Evolutionary conservation across 2,329 filamentous ascomycete species (phyloP).

Genomic region (Paramyrothecium sp.): DNA sequence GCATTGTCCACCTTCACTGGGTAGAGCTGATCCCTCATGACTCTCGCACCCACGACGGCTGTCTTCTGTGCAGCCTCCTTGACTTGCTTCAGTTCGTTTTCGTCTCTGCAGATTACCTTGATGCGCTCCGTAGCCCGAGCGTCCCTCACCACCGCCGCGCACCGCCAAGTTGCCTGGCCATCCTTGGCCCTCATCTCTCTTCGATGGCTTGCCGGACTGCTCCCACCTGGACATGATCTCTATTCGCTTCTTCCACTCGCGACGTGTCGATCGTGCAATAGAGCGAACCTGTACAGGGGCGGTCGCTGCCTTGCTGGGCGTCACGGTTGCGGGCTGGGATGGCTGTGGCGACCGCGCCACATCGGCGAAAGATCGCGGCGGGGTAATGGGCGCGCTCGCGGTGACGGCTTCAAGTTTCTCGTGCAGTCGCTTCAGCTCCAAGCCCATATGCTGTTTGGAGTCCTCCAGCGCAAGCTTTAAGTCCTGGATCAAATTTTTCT

Average conservation of each 20-base stretch:
- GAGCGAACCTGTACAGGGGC: neutral
- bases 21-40: neutral
- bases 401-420: neutral
- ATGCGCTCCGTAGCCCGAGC: neutral
- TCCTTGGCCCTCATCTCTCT: constrained; percentile 1
- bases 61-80: constrained; percentile 4
- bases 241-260: neutral
- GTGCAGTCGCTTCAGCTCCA: neutral
- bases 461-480: neutral
- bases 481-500: neutral
- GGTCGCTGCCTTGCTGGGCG: neutral
- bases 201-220: neutral
- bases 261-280: constrained; percentile 1
- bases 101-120: neutral
- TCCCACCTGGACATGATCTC: neutral
- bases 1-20: neutral
- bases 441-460: neutral
- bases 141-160: neutral
- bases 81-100: neutral
- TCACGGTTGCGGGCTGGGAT: neutral
- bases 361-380: neutral
- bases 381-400: neutral
- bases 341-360: neutral
- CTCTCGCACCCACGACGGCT: neutral
- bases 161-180: neutral